Percentiles rank a stretch among this genome's conserved stretches.
Evolutionary conservation across 2,329 filamentous ascomycete species (phyloP).

Genomic region (Aspergillus sp.): DNA sequence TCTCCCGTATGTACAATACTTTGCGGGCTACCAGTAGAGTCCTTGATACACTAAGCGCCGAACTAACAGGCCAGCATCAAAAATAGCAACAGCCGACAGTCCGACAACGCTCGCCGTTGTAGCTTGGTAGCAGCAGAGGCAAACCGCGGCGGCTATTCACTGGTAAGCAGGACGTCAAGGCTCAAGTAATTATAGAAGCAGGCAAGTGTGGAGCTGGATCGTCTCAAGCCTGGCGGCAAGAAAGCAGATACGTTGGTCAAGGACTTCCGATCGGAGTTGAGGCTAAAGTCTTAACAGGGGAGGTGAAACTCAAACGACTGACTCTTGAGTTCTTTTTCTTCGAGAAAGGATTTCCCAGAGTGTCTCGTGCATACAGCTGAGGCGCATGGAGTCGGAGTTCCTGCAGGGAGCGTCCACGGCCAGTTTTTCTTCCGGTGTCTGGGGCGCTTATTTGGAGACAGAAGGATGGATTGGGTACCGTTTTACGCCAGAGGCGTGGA

Average conservation of each 20-base stretch:
- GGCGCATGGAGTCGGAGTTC: neutral
- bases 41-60: too few species aligned
- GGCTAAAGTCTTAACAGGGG: neutral
- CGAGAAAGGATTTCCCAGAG: neutral
- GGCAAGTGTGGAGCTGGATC: neutral
- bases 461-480: neutral
- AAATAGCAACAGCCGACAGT: neutral
- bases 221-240: neutral
- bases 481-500: neutral
- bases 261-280: neutral
- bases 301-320: neutral
- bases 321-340: neutral
- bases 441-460: neutral
- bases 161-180: neutral
- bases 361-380: neutral
- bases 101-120: neutral
- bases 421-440: neutral
- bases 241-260: neutral
- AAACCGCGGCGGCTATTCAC: neutral
- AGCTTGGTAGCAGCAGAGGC: neutral
- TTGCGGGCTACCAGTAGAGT: too few species aligned
- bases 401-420: neutral
- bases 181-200: neutral
- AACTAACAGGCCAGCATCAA: neutral
- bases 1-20: too few species aligned